Evolutionary conservation across 1,284 basidiomycete genomes (phyloP).

Genomic region (Gomphus bonarii): DNA sequence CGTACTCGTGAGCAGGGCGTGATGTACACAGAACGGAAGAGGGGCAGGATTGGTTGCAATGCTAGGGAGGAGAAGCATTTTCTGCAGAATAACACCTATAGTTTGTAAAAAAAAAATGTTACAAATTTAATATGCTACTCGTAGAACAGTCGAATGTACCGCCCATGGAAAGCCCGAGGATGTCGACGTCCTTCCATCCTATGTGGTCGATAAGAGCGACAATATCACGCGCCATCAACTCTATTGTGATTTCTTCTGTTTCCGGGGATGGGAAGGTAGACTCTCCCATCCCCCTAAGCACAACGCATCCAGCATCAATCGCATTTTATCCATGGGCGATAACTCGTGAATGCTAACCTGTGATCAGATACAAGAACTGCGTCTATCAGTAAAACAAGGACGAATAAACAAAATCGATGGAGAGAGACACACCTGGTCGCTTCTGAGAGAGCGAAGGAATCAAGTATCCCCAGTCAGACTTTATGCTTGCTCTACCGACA

Average conservation of each 20-base stretch:
- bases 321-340: no score
- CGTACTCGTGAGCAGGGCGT: conserved; percentile 27
- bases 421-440: conserved; percentile 26
- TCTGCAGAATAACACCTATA: conserved; percentile 31
- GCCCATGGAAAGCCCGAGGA: conserved; percentile 30
- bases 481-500: conserved; percentile 23
- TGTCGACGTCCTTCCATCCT: conserved; percentile 28
- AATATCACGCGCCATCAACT: conserved; percentile 33
- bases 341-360: conserved; percentile 14
- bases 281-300: conserved; percentile 27
- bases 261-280: conserved; percentile 23
- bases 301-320: not conserved
- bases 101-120: conserved; percentile 8
- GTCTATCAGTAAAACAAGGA: not conserved
- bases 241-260: conserved; percentile 29
- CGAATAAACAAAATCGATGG: not conserved
- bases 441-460: conserved; percentile 19
- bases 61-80: conserved; percentile 33
- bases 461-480: conserved; percentile 25
- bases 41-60: conserved; percentile 23
- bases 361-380: conserved; percentile 26
- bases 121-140: conserved; percentile 28
- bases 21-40: conserved; percentile 30
- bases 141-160: not conserved
- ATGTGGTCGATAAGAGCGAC: conserved; percentile 25